Evolutionary conservation across 306 rosid genomes (phyloP), one percentile per base, ranked within the genome.

Genomic region (Nissolia schottii): DNA sequence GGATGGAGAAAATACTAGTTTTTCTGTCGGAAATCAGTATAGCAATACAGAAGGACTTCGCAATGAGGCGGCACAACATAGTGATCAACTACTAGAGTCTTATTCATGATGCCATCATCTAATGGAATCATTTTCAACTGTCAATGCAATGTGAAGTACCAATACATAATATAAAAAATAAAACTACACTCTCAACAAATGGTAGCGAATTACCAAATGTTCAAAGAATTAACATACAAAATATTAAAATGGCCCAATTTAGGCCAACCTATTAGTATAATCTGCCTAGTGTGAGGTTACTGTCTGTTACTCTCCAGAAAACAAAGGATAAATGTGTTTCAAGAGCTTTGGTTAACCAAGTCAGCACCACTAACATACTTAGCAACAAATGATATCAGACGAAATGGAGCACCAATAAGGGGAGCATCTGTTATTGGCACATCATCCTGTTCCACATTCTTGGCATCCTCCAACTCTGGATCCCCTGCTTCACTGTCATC

Each of bases 281-380:
- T 71, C 49, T 81, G 76, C 62, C 80, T 79, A 40, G 35, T 67
- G 64, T 61, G 60, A 71, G 73, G 63, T 69, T 41, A 38, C 22
- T 15, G 31, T 7, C 31, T 29, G 20, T 56, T 50, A 23, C 49
- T 48, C 51, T n/a, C 50, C 70, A 73, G 50, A 43, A 58, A 16
- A 81, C 86, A 86, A 74, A 5, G 64, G 13, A 32, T 70, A 27
- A n/a, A n/a, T n/a, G 84, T 48, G 74, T 65, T 76, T 57, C 24
- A 48, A 57, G 86, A 71, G 59, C 43, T 73, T 82, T 82, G 68
- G 82, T 57, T 63, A 61, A 91, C 85, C 85, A 94, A 79, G 83
- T 94, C 99, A 51, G 95, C 92, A 24, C 99, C 96, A 77, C 96
- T 94, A 20, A 94, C 96, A 62, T 83, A 91, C 43, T 88, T 89